phyloP scores from a whole-genome alignment of 352 stramenopile species.

The Globisporangium rhizosaccharum region DNA sequence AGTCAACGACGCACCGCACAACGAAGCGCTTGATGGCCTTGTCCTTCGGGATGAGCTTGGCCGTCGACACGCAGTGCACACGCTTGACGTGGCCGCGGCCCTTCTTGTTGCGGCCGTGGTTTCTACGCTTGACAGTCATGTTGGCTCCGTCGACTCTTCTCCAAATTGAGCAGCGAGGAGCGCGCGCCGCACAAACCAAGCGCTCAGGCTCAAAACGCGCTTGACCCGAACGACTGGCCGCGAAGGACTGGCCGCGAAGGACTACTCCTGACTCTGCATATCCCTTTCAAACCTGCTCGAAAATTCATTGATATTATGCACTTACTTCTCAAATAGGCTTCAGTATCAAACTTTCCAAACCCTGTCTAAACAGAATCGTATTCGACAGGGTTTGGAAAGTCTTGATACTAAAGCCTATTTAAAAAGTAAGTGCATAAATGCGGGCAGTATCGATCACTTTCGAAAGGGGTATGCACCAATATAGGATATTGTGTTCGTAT shows the following conservation, averaged over 20 bases:
- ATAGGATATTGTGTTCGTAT: too few species aligned
- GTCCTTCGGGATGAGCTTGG: constrained; percentile 98
- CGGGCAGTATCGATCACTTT: too few species aligned
- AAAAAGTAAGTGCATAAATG: too few species aligned
- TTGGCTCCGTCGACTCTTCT: constrained; percentile 84
- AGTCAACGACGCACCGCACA: constrained; percentile 65
- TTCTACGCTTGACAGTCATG: constrained; percentile 99
- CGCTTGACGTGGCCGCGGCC: constrained; percentile 98
- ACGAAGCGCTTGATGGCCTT: constrained; percentile 93
- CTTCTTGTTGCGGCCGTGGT: constrained; percentile 99
- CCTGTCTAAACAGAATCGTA: too few species aligned
- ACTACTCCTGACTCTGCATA: too few species aligned
- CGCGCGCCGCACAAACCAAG: constrained; percentile 28
- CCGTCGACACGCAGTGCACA: constrained; percentile 97
- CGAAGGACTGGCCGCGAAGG: not conserved
- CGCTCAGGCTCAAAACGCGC: constrained; percentile 6
- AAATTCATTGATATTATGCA: too few species aligned
- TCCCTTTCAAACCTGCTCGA: too few species aligned
- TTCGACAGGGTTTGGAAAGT: too few species aligned
- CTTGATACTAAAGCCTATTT: too few species aligned
- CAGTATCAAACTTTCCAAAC: too few species aligned
- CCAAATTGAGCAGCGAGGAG: constrained; percentile 53
- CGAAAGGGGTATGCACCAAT: too few species aligned
- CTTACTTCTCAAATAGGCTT: too few species aligned
- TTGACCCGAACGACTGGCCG: constrained; percentile 22